Evolutionary conservation across 768 basidiomycete genomes (phyloP).

Genomic region (Kwoniella newhampshirensis): DNA sequence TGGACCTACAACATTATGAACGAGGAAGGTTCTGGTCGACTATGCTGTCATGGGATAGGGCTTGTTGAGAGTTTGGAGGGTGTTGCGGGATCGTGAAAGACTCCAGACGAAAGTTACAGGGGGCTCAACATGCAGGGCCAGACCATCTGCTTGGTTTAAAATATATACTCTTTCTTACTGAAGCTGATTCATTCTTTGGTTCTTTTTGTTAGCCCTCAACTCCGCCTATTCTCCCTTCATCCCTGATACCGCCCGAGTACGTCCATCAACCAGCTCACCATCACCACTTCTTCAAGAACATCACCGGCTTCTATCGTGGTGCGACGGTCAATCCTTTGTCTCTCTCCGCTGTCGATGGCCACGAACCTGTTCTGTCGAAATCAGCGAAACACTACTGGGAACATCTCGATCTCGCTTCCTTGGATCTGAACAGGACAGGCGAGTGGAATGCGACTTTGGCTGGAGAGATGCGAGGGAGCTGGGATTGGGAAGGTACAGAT

Average conservation of each 20-base stretch:
- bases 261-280: conserved; percentile 12
- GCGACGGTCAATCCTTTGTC: conserved; percentile 30
- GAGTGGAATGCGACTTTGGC: conserved; percentile 41
- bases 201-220: conserved; percentile 22
- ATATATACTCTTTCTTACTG: too few relatives aligned
- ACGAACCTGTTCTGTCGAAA: background rate
- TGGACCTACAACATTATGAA: too few relatives aligned
- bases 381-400: conserved; percentile 19
- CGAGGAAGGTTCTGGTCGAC: too few relatives aligned
- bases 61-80: too few relatives aligned
- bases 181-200: too few relatives aligned
- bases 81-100: too few relatives aligned
- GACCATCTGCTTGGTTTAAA: too few relatives aligned
- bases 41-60: too few relatives aligned
- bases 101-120: too few relatives aligned
- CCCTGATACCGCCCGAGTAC: conserved; percentile 34
- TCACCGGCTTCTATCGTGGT: conserved; percentile 51
- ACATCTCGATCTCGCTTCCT: conserved; percentile 1
- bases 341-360: conserved; percentile 1
- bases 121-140: too few relatives aligned
- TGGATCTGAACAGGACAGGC: conserved; percentile 18
- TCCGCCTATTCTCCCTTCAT: conserved; percentile 22
- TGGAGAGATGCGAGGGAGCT: conserved; percentile 31
- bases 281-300: conserved; percentile 35
- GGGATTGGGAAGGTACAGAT: conserved; percentile 30